These are phyloP conservation scores for Fulvia fulva DNA, from an alignment of 2,329 filamentous ascomycete species.

Conservation along the genomic window DNA sequence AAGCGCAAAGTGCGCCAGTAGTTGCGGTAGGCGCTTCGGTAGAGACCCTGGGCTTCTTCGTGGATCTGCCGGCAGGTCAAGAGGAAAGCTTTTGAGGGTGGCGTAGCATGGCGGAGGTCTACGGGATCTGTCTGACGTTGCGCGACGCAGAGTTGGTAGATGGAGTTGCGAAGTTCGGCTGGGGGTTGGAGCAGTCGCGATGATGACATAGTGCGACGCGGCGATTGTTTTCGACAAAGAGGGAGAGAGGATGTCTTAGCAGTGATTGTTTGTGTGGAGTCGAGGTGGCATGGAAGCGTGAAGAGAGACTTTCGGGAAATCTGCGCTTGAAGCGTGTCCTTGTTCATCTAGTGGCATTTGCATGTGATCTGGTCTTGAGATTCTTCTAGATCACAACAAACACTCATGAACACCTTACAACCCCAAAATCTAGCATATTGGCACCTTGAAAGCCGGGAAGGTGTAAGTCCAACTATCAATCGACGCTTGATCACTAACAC, in stretches of 20 bases:
- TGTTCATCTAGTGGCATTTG: too few species aligned
- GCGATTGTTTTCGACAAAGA: too few species aligned
- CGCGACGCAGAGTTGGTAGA: conserved; percentile 3
- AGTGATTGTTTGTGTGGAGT: too few species aligned
- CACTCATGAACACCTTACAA: too few species aligned
- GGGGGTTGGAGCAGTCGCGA: neutral
- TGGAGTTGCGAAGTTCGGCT: conserved; percentile 2
- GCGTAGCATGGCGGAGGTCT: neutral
- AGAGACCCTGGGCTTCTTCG: neutral
- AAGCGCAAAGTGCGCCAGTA: neutral
- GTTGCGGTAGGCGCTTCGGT: neutral
- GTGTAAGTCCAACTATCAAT: conserved; percentile 24
- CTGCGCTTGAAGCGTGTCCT: too few species aligned
- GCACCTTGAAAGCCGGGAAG: conserved; percentile 19
- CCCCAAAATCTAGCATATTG: conserved; percentile 11
- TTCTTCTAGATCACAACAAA: too few species aligned
- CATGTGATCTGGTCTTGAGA: too few species aligned
- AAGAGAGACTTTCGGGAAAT: too few species aligned
- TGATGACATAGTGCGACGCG: too few species aligned
- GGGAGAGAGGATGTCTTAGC: too few species aligned
- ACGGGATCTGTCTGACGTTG: neutral
- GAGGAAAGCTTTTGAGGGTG: neutral
- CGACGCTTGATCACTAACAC: conserved; percentile 34
- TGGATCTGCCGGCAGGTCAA: conserved; percentile 3
- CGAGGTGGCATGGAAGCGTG: too few species aligned